These are phyloP conservation scores for Trypethelium eluteriae DNA, from an alignment of 495 filamentous ascomycete species.

Conservation along the genomic window DNA sequence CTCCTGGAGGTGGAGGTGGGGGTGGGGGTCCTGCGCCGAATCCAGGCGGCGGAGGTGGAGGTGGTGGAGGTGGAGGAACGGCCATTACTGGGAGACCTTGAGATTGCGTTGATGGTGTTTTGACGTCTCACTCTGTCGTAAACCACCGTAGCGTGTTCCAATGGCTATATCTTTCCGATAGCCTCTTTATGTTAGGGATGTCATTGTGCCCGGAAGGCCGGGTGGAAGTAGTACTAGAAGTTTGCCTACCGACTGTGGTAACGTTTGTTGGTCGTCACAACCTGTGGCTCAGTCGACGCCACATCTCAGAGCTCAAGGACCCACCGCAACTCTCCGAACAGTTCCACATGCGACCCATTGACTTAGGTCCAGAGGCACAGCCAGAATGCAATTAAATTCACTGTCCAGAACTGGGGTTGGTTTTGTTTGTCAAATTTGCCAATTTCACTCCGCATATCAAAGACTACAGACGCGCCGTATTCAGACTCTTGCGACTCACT, in stretches of 20 bases:
- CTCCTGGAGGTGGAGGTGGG: constrained; percentile 53
- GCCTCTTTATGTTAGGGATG: no score
- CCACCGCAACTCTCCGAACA: neutral
- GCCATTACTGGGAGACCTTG: constrained; percentile 42
- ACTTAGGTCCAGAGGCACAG: no score
- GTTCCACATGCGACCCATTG: no score
- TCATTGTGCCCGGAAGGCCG: no score
- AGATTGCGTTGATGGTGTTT: constrained; percentile 16
- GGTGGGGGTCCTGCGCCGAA: constrained; percentile 56
- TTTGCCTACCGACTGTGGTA: no score
- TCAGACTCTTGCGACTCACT: neutral
- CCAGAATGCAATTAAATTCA: neutral
- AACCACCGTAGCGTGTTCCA: neutral
- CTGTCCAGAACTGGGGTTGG: neutral
- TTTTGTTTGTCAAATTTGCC: constrained; percentile 5
- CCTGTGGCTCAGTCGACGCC: neutral
- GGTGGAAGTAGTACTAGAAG: no score
- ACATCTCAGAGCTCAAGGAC: neutral
- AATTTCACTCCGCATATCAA: neutral
- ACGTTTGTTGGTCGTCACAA: constrained; percentile 2
- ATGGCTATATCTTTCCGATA: neutral
- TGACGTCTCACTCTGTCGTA: neutral
- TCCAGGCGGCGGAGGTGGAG: constrained; percentile 50
- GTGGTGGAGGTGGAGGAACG: constrained; percentile 57
- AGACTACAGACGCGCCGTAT: neutral